Evolutionary conservation across 2,329 filamentous ascomycete genomes (phyloP), one percentile per base, ranked within the genome.

Genomic region (Hypoxylon sp.): DNA sequence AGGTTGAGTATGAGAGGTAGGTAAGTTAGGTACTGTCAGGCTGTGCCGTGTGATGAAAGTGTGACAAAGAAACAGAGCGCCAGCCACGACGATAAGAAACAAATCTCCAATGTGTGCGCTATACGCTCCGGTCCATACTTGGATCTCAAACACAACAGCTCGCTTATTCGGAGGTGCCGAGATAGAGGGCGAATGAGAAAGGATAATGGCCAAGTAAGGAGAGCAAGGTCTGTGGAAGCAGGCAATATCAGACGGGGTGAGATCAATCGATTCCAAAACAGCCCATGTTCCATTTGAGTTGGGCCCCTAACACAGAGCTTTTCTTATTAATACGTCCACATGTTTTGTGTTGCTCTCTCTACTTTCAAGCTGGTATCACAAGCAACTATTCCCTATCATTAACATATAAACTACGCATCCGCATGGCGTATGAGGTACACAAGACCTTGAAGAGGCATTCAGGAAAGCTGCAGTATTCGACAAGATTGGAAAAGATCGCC

Each of bases 211-310:
- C n/a, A 41, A 41, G n/a, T 39, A 39, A 19, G n/a, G n/a, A 39
- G 37, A 19, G 7, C n/a, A 41, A n/a, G 16, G 16, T 41, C 16
- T 43, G 23, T 19, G 30, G 23, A 56, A 47, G 56, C 23, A 58
- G 29, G 41, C 37, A 50, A 61, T 55, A 61, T 59, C 58, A 48
- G 61, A 56, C 48, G 37, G 62, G 56, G 54, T 54, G 39, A 53
- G 62, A 63, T 68, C 58, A 63, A 60, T 68, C 59, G 45, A 68
- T 62, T 63, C 29, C 50, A 68, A 68, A 68, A 68, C 62, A 63
- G 48, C 58, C 46, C 56, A 63, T 56, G 66, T 68, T 68, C 58
- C 62, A 59, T 60, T 56, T 58, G 23, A 58, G 60, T 57, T 58
- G 43, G 61, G 52, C 45, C 45, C 52, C 34, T 21, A 61, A 50